Percentiles rank a stretch among this genome's conserved stretches.
Evolutionary conservation across 495 filamentous ascomycete genomes (phyloP).

Genomic region (Penicillium waksmanii): DNA sequence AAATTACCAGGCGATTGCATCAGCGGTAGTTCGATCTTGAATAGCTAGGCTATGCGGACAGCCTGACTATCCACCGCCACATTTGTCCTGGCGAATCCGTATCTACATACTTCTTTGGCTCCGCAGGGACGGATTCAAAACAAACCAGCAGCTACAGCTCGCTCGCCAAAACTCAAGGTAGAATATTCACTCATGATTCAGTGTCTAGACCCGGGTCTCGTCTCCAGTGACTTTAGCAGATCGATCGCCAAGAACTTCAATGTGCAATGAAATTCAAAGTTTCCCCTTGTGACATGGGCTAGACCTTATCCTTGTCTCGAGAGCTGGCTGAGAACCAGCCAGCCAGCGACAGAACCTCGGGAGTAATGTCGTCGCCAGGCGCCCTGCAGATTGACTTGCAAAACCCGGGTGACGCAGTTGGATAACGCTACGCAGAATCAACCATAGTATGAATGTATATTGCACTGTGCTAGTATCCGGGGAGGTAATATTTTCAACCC

Average conservation of each 20-base stretch:
- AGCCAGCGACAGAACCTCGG: slow-evolving; percentile 17
- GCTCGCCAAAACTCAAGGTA: too few relatives aligned
- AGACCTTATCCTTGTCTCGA: slow-evolving; percentile 5
- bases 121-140: too few relatives aligned
- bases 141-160: too few relatives aligned
- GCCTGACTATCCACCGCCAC: too few relatives aligned
- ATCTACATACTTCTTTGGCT: neutral
- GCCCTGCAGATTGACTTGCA: slow-evolving; percentile 9
- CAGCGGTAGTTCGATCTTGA: neutral
- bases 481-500: neutral
- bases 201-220: neutral
- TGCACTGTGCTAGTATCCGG: neutral
- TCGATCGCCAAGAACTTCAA: neutral
- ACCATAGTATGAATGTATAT: neutral
- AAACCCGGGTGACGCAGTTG: neutral
- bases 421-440: neutral
- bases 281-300: neutral
- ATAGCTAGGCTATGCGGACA: neutral
- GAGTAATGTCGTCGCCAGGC: slow-evolving; percentile 3
- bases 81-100: neutral
- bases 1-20: neutral
- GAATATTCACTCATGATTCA: too few relatives aligned
- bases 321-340: slow-evolving; percentile 11
- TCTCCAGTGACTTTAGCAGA: neutral
- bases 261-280: neutral